Evolutionary conservation across 164 flowering plant species (phyloP), one percentile per base, ranked within the genome.

Genomic region (Euptelea pleiosperma): DNA sequence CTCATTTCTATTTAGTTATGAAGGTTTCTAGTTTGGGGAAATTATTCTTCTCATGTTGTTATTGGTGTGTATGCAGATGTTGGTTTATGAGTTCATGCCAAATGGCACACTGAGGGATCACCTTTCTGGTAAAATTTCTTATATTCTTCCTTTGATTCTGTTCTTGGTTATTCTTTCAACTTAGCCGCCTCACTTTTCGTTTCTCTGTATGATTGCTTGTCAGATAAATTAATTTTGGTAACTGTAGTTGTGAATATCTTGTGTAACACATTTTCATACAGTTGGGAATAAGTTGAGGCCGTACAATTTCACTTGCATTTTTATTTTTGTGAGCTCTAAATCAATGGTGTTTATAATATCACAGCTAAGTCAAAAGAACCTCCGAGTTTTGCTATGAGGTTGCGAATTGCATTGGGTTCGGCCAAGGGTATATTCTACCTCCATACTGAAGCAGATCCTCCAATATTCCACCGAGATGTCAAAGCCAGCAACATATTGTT

Each of bases 41-140:
- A 16, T 33, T 25, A 24, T 8, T 16, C 15, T 18, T 60, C 26
- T 57, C 40, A 10, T 28, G 35, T 39, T 55, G 30, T 36, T 73
- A 55, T 60, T 52, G 50, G 11, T 69, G 43, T 49, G 8, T 60
- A 41, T 66, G 74, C 82, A 82, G 87, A 85, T 85, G 87, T 71
- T 85, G 66, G 74, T 82, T 14, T 85, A 85, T 55, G 87, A 85
- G 62, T 82, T 80, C 68, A 74, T 85, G 82, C 69, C 82, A 4
- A 80, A 79, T 70, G 91, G 86, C 25, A 70, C 85, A 19, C 55
- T 85, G 44, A 66, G 76, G 43, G 74, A 82, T 69, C 73, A 75
- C 68, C 79, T 85, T 54, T 74, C 74, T 62, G 81, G 87, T 84
- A 60, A 66, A 11, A 18, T 14, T n/a, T 62, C 6, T 29, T 30